These are phyloP conservation scores for Rhodocollybia butyracea DNA, from an alignment of 768 basidiomycete species.

Conservation along the genomic window DNA sequence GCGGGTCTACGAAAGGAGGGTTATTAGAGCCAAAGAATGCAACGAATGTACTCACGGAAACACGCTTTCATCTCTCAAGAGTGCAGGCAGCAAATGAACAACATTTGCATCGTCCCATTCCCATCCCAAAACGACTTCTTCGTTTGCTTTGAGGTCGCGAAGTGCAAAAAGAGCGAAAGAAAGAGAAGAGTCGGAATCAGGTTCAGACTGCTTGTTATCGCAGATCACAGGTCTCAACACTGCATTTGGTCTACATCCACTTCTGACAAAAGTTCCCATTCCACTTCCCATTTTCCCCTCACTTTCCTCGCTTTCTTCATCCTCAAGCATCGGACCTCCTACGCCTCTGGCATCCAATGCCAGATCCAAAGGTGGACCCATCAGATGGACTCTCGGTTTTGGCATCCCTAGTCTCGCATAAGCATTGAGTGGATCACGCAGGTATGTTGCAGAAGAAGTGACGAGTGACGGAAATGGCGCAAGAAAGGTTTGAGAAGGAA, in stretches of 20 bases:
- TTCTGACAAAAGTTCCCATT: constrained; percentile 58
- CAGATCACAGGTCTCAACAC: constrained; percentile 56
- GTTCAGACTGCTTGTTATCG: constrained; percentile 2
- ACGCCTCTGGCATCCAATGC: constrained; percentile 77
- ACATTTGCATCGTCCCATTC: constrained; percentile 96
- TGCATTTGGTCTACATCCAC: constrained; percentile 65
- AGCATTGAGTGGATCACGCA: constrained; percentile 80
- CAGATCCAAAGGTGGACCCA: constrained; percentile 74
- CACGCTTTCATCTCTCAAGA: constrained; percentile 53
- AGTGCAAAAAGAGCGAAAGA: constrained; percentile 81
- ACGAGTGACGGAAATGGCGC: constrained; percentile 64
- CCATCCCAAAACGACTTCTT: constrained; percentile 90
- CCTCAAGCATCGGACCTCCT: not conserved
- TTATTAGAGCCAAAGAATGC: constrained; percentile 10
- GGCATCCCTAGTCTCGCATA: constrained; percentile 81
- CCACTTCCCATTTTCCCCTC: constrained; percentile 39
- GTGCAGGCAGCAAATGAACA: constrained; percentile 71
- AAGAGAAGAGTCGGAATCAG: constrained; percentile 27
- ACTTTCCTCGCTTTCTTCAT: not conserved
- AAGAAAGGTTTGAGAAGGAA: constrained; percentile 55
- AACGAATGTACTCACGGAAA: constrained; percentile 49
- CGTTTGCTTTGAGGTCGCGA: constrained; percentile 67
- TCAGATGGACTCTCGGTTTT: constrained; percentile 77
- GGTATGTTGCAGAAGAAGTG: constrained; percentile 64
- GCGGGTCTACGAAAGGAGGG: constrained; percentile 11